Evolutionary conservation across 495 filamentous ascomycete species (phyloP).

Genomic region (Penicillium crystallinum): DNA sequence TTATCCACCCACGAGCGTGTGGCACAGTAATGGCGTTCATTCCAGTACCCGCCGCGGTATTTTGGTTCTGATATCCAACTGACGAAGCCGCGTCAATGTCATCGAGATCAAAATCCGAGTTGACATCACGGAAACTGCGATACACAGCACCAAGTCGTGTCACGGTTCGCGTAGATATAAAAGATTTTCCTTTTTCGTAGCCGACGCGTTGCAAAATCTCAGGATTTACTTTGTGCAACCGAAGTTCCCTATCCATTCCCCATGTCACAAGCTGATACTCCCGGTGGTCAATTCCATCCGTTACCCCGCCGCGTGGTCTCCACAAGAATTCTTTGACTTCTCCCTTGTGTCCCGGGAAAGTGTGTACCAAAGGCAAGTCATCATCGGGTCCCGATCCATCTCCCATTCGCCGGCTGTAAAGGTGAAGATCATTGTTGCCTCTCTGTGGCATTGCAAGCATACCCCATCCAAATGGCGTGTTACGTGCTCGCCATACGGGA

Average conservation of each 20-base stretch:
- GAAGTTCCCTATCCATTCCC: constrained; percentile 79
- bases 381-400: constrained; percentile 42
- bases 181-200: constrained; percentile 61
- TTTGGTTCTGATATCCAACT: constrained; percentile 19
- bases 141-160: constrained; percentile 83
- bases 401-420: constrained; percentile 67
- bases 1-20: constrained; percentile 36
- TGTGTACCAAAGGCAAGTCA: constrained; percentile 54
- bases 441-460: constrained; percentile 88
- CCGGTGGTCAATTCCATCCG: constrained; percentile 72
- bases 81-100: constrained; percentile 31
- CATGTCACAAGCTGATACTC: constrained; percentile 94
- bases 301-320: constrained; percentile 69
- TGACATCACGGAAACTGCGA: constrained; percentile 69
- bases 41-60: constrained; percentile 33
- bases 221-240: constrained; percentile 68
- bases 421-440: constrained; percentile 74
- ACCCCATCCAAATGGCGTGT: constrained; percentile 86
- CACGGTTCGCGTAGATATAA: constrained; percentile 61
- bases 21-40: constrained; percentile 50
- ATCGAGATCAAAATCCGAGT: constrained; percentile 31
- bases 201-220: constrained; percentile 67
- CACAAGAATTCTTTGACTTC: constrained; percentile 94
- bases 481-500: constrained; percentile 88
- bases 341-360: constrained; percentile 76